Base-by-base conservation (phyloP, 1,139 yeast genomes). In the Magnusiomyces sp. region DNA sequence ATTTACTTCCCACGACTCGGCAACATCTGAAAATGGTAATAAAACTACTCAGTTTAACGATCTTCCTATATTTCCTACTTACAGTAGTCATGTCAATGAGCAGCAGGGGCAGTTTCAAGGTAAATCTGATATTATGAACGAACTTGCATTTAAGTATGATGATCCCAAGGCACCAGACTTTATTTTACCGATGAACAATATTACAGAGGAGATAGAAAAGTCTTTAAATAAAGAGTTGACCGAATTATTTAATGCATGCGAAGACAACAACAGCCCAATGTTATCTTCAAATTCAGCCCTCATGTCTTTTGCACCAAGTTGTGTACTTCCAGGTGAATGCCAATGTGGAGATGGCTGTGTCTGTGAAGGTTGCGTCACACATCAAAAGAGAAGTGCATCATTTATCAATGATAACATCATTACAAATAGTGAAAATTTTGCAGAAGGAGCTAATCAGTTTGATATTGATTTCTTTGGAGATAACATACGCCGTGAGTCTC, bases 251-350 rank as follows among this genome's bases (percentile, higher is more conserved):
- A 23, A 23, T 23, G 29, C 29, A 23, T 23, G 29, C 7, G 29
- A 23, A 23, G 29, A 23, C 29, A 7, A 23, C 29, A 7, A 7
- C 29, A 23, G 16, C 7, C 43, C 27, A 11, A 40, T 40, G 31
- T 5, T 23, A 23, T 7, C 29, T 23, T 23, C 29, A 4, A 23
- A 23, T 7, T 23, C 29, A 23, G 7, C 29, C 7, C 29, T 23
- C 7, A 56, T 66, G 40, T 58, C 61, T 39, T 65, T 60, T 50
- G 67, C 70, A 0, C 63, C 71, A 11, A 58, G 63, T 20, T 68
- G 72, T 49, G 66, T 66, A 5, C 56, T 67, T 34, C 70, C 71
- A 1, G 71, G 72, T 4, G 64, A 65, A 49, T 68, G 72, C 50
- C 60, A 61, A 31, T 68, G 72, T 49, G 72, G 70, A 5, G 69